Evolutionary conservation across 2,329 filamentous ascomycete genomes (phyloP), one percentile per base, ranked within the genome.

Genomic region (Furcasterigmium sp.): DNA sequence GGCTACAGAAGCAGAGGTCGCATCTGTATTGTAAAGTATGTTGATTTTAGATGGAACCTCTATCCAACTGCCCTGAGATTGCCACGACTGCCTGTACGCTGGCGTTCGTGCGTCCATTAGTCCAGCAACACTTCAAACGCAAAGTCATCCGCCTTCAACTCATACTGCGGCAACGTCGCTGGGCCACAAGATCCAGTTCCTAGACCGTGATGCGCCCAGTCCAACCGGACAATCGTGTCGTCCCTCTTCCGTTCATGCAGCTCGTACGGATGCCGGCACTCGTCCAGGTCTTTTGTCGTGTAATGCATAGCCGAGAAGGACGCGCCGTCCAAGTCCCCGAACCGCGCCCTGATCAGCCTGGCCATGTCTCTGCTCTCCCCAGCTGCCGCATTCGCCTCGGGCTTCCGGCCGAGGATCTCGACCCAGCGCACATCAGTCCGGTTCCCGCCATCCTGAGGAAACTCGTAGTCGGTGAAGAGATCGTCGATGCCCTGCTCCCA

Each of bases 361-460:
- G 21, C 19, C 18, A 9, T 11, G 35, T 37, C 35, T 11, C 35
- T 18, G 3, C 23, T 13, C 18, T 21, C 8, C 5, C 17, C 17
- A 10, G 17, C 19, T 13, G 10, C 18, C 3, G 18, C 35, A n/a
- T 34, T 7, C 7, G 6, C 30, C 13, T 17, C 14, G 15, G 14
- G n/a, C 15, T 26, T 17, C 17, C 51, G 43, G 7, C 56, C 56
- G 17, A 58, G 53, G 42, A 78, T 65, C 56, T 71, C 67, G 4
- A 85, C 69, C 75, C 78, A 84, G 2, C 76, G 67, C 2, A 76
- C 75, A 51, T 85, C 82, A 1, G 76, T 81, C 15, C 79, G 68
- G 56, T 86, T 86, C 0, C 80, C 78, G 25, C 69, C 72, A 46
- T 87, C 84, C 57, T 87, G 84, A 0, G 83, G 84, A 43, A 78